Evolutionary conservation across 2,329 filamentous ascomycete species (phyloP).

Genomic region (Cryphonectria naterciae): DNA sequence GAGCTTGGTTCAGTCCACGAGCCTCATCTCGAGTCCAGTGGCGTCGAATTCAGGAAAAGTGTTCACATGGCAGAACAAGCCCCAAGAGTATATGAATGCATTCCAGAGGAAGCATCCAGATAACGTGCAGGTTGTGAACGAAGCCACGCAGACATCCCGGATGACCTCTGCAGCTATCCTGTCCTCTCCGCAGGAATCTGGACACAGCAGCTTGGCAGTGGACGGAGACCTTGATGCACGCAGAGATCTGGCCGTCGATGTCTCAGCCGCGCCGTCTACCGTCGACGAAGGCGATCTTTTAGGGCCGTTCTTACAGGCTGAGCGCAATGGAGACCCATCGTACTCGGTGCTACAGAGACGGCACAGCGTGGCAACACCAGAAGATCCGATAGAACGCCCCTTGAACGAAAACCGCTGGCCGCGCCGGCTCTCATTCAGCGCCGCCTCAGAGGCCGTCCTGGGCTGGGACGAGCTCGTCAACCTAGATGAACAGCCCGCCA

Average conservation of each 20-base stretch:
- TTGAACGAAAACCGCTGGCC: slow-evolving; percentile 68
- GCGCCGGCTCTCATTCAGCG: slow-evolving; percentile 74
- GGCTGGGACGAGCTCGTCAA: slow-evolving; percentile 63
- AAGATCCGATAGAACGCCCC: slow-evolving; percentile 36
- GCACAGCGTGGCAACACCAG: slow-evolving; percentile 55
- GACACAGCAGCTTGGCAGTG: slow-evolving; percentile 23
- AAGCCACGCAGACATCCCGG: slow-evolving; percentile 26
- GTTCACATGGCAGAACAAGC: slow-evolving; percentile 68
- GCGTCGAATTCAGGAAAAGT: slow-evolving; percentile 47
- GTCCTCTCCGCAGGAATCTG: slow-evolving; percentile 32
- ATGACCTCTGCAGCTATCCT: slow-evolving; percentile 16
- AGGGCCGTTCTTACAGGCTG: slow-evolving; percentile 54
- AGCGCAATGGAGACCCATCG: slow-evolving; percentile 48
- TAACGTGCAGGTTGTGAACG: slow-evolving; percentile 30
- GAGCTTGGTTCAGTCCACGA: slow-evolving; percentile 43
- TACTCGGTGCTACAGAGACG: slow-evolving; percentile 63
- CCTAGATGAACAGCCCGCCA: slow-evolving; percentile 33
- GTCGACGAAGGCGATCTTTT: slow-evolving; percentile 64
- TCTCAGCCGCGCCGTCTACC: slow-evolving; percentile 62
- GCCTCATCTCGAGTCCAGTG: slow-evolving; percentile 43
- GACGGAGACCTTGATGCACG: slow-evolving; percentile 46
- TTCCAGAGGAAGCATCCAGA: slow-evolving; percentile 42
- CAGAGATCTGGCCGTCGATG: slow-evolving; percentile 48
- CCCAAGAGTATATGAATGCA: slow-evolving; percentile 58
- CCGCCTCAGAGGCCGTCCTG: slow-evolving; percentile 75